Percentiles rank a stretch among this genome's conserved stretches.
Conservation (phyloP, 129 eudicot species). For the Helichrysum umbraculigerum region DNA sequence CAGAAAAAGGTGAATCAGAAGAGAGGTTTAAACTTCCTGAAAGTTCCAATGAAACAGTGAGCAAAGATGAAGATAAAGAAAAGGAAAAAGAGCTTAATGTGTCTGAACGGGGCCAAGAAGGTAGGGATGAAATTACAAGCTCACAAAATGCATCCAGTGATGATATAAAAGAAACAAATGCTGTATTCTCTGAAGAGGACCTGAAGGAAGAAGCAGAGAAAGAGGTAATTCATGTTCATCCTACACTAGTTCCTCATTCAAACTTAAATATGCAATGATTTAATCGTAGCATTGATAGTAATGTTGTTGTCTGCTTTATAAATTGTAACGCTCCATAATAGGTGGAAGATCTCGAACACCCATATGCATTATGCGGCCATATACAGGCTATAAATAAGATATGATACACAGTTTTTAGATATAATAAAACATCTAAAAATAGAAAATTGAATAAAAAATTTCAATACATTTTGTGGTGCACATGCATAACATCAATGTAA, state of each 20-base stretch:
- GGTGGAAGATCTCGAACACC: background rate
- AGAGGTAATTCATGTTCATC: conserved; percentile 23
- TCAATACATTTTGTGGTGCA: background rate
- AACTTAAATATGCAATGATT: background rate
- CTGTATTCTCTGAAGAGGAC: background rate
- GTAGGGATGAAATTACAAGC: background rate
- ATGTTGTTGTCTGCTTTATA: background rate
- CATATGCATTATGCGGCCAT: no score
- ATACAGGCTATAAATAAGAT: background rate
- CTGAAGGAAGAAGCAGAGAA: conserved; percentile 5
- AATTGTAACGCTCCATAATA: background rate
- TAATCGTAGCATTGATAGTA: background rate
- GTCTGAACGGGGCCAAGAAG: background rate
- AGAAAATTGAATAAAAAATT: background rate
- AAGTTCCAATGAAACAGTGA: conserved; percentile 6
- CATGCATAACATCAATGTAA: background rate
- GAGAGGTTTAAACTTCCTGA: conserved; percentile 18
- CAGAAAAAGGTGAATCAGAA: conserved; percentile 4
- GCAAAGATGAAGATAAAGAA: conserved; percentile 17
- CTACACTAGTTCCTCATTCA: background rate
- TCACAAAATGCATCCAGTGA: conserved; percentile 20
- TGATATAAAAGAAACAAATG: conserved; percentile 10
- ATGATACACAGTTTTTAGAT: background rate
- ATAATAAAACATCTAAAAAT: no score
- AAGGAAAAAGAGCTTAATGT: background rate